A percentile compares a stretch with the other conserved stretches of the same genome.
Conservation (phyloP, 2,329 filamentous ascomycete species). For the Blastomyces percursus region DNA sequence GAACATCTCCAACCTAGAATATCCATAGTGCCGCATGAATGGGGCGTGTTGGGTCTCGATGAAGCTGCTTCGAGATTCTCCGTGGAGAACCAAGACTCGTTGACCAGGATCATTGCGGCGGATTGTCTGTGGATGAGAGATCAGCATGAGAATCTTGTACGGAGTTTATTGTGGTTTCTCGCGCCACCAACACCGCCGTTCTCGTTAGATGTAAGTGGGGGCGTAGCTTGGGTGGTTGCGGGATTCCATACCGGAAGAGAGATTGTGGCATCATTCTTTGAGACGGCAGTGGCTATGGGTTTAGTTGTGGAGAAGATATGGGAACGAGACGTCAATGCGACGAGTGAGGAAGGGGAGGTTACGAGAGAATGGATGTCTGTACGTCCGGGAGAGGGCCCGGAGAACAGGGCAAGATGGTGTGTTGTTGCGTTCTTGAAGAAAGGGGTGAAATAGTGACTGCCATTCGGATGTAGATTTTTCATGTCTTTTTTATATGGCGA, state of each 20-base stretch:
- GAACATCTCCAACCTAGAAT: conserved; percentile 16
- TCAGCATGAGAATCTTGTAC: conserved; percentile 46
- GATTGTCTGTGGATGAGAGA: conserved; percentile 51
- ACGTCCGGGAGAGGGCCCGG: conserved; percentile 37
- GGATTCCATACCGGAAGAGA: conserved; percentile 50
- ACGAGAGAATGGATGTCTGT: conserved; percentile 33
- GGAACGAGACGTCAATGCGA: conserved; percentile 43
- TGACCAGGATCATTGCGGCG: conserved; percentile 47
- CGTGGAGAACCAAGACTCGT: conserved; percentile 28
- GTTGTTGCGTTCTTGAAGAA: conserved; percentile 39
- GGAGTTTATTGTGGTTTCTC: conserved; percentile 47
- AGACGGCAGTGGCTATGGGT: conserved; percentile 32
- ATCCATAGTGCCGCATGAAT: conserved; percentile 42
- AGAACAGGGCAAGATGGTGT: conserved; percentile 48
- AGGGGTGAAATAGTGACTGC: background rate
- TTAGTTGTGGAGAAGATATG: conserved; percentile 43
- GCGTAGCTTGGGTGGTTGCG: conserved; percentile 38
- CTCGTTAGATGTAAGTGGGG: conserved; percentile 50
- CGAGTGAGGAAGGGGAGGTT: conserved; percentile 32
- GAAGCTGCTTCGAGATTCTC: conserved; percentile 26
- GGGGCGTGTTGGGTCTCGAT: conserved; percentile 37
- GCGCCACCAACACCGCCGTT: conserved; percentile 21
- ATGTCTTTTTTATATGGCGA: background rate
- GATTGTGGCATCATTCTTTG: conserved; percentile 47
- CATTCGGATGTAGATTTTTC: background rate